phyloP scores from a whole-genome alignment of 2,329 filamentous ascomycete genomes.

The Geoglossum cookeanum region DNA sequence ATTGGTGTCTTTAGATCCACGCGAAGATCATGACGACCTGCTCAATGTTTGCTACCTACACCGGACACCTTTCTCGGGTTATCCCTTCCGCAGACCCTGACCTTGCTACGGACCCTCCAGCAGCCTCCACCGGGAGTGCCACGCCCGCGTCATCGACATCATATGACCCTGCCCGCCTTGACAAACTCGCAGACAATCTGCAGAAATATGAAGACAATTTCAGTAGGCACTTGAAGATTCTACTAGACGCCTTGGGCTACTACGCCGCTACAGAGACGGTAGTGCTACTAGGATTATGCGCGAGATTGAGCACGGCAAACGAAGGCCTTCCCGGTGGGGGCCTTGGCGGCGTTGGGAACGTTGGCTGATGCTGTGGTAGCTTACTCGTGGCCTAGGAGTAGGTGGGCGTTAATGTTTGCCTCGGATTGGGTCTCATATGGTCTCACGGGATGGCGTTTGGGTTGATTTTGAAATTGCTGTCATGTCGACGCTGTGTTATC shows the following conservation, averaged over 20 bases:
- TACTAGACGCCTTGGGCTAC: conserved; percentile 89
- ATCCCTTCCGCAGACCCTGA: conserved; percentile 71
- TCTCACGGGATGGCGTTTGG: not conserved
- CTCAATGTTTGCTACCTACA: conserved; percentile 83
- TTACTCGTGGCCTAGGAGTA: not conserved
- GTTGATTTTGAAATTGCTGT: not conserved
- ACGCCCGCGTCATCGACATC: conserved; percentile 16
- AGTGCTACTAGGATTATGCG: conserved; percentile 74
- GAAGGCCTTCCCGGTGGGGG: conserved; percentile 32
- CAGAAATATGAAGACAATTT: conserved; percentile 90
- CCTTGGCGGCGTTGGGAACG: not conserved
- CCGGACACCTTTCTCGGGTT: conserved; percentile 66
- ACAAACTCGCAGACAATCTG: conserved; percentile 70
- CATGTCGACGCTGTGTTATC: not conserved
- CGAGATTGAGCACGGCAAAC: conserved; percentile 61
- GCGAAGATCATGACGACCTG: conserved; percentile 94
- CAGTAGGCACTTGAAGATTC: conserved; percentile 73
- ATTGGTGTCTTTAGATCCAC: conserved; percentile 52
- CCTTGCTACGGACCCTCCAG: conserved; percentile 22
- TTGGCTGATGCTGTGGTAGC: not conserved
- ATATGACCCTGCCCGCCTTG: conserved; percentile 41
- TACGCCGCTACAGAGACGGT: conserved; percentile 96
- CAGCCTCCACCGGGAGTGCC: conserved; percentile 12
- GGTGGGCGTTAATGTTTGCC: not conserved
- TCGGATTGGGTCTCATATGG: not conserved